phyloP scores from a whole-genome alignment of 1,284 basidiomycete genomes.

The Singerocomus inundabilis region DNA sequence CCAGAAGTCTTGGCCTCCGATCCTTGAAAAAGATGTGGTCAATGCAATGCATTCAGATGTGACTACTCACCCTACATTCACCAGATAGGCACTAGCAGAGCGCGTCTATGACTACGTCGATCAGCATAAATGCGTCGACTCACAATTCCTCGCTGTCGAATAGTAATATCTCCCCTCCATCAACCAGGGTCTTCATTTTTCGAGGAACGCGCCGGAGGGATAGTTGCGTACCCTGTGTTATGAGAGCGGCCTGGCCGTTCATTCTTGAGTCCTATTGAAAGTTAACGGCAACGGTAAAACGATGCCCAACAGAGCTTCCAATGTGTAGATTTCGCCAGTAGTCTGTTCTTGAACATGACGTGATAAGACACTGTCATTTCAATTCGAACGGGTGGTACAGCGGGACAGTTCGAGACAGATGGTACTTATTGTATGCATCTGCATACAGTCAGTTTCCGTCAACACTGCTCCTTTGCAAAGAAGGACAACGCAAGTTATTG shows the following conservation, averaged over 20 bases:
- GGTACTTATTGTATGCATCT: slow-evolving; percentile 1
- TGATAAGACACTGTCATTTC: slow-evolving; percentile 4
- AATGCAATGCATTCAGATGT: neutral
- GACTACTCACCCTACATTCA: slow-evolving; percentile 26
- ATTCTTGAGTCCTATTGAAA: slow-evolving; percentile 14
- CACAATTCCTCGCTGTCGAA: slow-evolving; percentile 33
- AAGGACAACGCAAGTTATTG: neutral
- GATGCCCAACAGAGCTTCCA: neutral
- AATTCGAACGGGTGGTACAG: slow-evolving; percentile 11
- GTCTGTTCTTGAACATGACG: slow-evolving; percentile 19
- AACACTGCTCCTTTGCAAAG: neutral
- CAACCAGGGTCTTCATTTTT: slow-evolving; percentile 10
- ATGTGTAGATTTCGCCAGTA: neutral
- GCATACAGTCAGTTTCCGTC: neutral
- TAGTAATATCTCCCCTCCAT: slow-evolving; percentile 13
- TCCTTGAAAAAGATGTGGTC: slow-evolving; percentile 14
- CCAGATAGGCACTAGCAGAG: slow-evolving; percentile 28
- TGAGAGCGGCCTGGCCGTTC: slow-evolving; percentile 15
- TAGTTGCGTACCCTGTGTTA: slow-evolving; percentile 27
- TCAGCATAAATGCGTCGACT: slow-evolving; percentile 10
- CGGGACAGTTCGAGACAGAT: neutral
- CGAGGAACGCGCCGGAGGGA: slow-evolving; percentile 26
- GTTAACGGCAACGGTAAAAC: neutral
- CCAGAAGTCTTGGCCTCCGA: slow-evolving; percentile 36
- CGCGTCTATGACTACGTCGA: neutral